phyloP scores from a whole-genome alignment of 2,329 filamentous ascomycete species.

The Amesomyces nigricolor region DNA sequence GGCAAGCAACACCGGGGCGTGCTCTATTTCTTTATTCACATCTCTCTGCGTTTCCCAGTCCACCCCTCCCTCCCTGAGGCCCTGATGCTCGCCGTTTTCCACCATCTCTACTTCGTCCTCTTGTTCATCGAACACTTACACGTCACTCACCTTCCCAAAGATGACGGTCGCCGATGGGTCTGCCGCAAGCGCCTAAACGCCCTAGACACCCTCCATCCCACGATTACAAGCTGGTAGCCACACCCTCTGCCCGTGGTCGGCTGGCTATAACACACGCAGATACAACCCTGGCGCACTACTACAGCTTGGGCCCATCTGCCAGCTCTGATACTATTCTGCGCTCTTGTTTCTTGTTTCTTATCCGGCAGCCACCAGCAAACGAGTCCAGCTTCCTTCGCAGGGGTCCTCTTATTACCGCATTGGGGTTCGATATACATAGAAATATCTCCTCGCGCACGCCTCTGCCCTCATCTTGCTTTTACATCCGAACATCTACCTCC shows the following conservation, averaged over 20 bases:
- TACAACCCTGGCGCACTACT: background rate
- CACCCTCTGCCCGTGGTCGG: background rate
- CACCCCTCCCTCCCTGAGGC: background rate
- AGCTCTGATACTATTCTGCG: conserved; percentile 15
- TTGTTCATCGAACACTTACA: conserved; percentile 7
- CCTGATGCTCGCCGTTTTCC: background rate
- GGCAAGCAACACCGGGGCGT: conserved; percentile 8
- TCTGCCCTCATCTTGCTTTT: conserved; percentile 13
- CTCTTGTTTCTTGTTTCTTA: conserved; percentile 17
- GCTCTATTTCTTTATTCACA: conserved; percentile 16
- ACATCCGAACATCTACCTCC: conserved; percentile 1
- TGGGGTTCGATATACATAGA: conserved; percentile 9
- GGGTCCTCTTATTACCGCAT: conserved; percentile 11
- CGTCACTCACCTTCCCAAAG: conserved; percentile 22
- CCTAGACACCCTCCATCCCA: conserved; percentile 20
- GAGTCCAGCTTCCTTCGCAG: conserved; percentile 2
- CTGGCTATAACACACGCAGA: background rate
- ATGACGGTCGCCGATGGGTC: conserved; percentile 23
- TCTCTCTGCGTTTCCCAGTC: background rate
- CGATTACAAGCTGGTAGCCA: conserved; percentile 3
- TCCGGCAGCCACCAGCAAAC: conserved; percentile 8
- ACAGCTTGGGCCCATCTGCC: conserved; percentile 16
- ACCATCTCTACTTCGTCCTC: conserved; percentile 1
- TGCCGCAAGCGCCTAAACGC: conserved; percentile 28
- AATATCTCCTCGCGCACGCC: conserved; percentile 13